Evolutionary conservation across 78 protist genomes (phyloP), one percentile per base, ranked within the genome.

Genomic region (Polysphondylium violaceum): DNA sequence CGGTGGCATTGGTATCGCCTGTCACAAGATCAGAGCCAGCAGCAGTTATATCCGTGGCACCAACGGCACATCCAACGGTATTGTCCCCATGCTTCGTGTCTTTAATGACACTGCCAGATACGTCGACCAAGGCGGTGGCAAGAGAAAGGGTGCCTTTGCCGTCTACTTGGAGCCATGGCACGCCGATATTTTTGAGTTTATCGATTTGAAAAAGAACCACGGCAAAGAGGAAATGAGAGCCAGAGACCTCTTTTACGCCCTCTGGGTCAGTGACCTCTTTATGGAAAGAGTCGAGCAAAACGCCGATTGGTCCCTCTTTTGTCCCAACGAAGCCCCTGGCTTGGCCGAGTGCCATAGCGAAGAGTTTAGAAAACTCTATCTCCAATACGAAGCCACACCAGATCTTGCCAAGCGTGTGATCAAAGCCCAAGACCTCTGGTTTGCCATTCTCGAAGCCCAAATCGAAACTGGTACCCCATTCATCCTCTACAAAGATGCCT

Each of bases 141-240:
- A 97, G 95, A 95, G 99, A 61, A 96, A 97, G 65, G 99, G 99
- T n/a, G 95, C 99, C 50, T 97, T 98, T 87, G 99, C 99, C 25
- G 86, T 98, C 29, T 98, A 98, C 92, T 94, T 98, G 29, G 99
- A 98, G 90, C 99, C 99, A 51, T 98, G 99, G 99, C 99, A 98
- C 88, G 96, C 99, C 0, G 99, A 98, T 60, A 69, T 98, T 33
- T 86, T 94, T 27, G 98, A 95, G 36, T 98, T 98, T 64, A 23
- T 98, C 11, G 96, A 95, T 14, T 90, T 98, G 16, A 69, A 74
- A 67, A 94, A 95, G 95, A 97, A 97, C 87, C 88, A 88, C 40
- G 99, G 99, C 55, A 81, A 72, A 21, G 99, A 98, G 27, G 99
- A 98, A 71, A 36, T 53, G 63, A 96, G 99, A 21, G 99, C 99